Percentiles rank a stretch among this genome's conserved stretches.
Evolutionary conservation across 2,329 filamentous ascomycete genomes (phyloP).

Genomic region (Trichoderma sp.): DNA sequence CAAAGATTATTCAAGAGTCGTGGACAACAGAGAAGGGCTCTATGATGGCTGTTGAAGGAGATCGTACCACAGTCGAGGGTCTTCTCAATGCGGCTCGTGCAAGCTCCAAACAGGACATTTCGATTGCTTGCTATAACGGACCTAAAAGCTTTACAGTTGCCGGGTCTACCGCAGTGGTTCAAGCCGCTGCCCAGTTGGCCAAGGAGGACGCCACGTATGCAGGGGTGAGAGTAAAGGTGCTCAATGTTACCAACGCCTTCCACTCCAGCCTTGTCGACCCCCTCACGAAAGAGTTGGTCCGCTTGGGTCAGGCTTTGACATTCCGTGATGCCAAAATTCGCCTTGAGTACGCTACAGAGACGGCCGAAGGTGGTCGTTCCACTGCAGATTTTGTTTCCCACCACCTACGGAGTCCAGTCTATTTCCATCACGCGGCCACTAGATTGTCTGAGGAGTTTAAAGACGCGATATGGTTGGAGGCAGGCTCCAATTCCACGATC

Average conservation of each 20-base stretch:
- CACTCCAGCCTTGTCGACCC: constrained; percentile 43
- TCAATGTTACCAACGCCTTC: constrained; percentile 47
- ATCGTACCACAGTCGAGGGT: not conserved
- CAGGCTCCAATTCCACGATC: constrained; percentile 39
- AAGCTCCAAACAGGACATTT: constrained; percentile 24
- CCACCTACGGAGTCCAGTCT: not conserved
- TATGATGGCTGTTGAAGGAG: not conserved
- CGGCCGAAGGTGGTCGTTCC: not conserved
- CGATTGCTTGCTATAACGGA: constrained; percentile 49
- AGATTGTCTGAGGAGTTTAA: not conserved
- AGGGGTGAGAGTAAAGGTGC: constrained; percentile 33
- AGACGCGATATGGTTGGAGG: constrained; percentile 34
- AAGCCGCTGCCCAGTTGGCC: constrained; percentile 23
- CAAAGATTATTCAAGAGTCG: not conserved
- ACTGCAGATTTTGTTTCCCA: not conserved
- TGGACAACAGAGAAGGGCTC: not conserved
- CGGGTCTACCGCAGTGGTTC: constrained; percentile 34
- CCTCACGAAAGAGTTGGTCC: constrained; percentile 29
- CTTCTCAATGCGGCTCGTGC: constrained; percentile 9
- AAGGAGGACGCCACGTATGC: not conserved
- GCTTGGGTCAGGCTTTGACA: constrained; percentile 23
- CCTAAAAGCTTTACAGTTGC: constrained; percentile 42
- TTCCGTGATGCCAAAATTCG: not conserved
- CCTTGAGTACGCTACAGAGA: not conserved
- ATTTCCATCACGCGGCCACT: not conserved